phyloP scores from a whole-genome alignment of 345 rosid genomes.

The Rhizophora apiculata region DNA sequence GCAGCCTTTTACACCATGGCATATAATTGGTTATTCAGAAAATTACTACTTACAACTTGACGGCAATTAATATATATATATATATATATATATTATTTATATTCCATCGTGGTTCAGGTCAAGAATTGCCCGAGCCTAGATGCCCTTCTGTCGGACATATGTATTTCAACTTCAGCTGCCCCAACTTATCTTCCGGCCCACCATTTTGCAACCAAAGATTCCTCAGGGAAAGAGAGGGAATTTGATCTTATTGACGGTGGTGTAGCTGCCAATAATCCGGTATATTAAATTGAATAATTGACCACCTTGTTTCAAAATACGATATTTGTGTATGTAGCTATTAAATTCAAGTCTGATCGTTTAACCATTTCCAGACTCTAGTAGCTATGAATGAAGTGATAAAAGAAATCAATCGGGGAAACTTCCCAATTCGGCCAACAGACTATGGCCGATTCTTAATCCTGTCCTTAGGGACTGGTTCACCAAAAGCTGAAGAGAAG shows the following conservation, averaged over 20 bases:
- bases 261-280: slow-evolving; percentile 39
- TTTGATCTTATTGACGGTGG: slow-evolving; percentile 39
- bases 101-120: slow-evolving; percentile 5
- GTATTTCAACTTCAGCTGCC: slow-evolving; percentile 32
- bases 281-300: background rate
- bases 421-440: slow-evolving; percentile 13
- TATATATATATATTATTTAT: background rate
- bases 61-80: background rate
- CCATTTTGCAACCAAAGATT: slow-evolving; percentile 20
- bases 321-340: background rate
- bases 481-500: slow-evolving; percentile 13
- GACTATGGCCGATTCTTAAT: slow-evolving; percentile 20
- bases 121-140: slow-evolving; percentile 6
- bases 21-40: background rate
- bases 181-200: slow-evolving; percentile 36
- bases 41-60: no score
- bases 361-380: background rate
- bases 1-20: background rate
- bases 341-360: no score
- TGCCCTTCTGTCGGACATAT: slow-evolving; percentile 25
- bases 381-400: slow-evolving; percentile 28
- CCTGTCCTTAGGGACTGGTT: slow-evolving; percentile 32
- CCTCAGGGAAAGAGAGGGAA: slow-evolving; percentile 10
- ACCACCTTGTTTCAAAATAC: background rate
- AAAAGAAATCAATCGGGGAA: slow-evolving; percentile 13